Conservation (phyloP, 768 basidiomycete genomes). For the Russula abietina region DNA sequence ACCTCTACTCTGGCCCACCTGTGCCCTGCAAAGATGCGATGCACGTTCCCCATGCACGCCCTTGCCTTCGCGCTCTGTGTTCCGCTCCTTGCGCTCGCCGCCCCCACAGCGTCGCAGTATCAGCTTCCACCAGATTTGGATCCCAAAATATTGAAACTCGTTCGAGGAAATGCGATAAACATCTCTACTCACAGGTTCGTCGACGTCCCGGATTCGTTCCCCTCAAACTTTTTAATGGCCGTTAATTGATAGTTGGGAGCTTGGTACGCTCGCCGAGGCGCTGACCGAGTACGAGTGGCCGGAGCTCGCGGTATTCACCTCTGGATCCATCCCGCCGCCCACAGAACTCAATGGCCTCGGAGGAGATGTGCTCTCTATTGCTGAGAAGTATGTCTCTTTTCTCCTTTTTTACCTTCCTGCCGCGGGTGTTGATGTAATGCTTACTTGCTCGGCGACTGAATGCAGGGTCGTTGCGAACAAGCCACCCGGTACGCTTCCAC, state of each 20-base stretch:
- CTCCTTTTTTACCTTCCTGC: not conserved
- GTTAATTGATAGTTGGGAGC: slow-evolving; percentile 46
- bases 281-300: slow-evolving; percentile 48
- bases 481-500: slow-evolving; percentile 34
- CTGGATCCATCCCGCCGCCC: slow-evolving; percentile 40
- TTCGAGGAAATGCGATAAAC: slow-evolving; percentile 9
- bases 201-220: not conserved
- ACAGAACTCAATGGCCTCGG: slow-evolving; percentile 31
- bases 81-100: not conserved
- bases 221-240: not conserved
- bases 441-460: not conserved
- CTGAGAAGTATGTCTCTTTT: slow-evolving; percentile 32
- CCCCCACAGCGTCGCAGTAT: not conserved
- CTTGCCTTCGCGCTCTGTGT: not conserved
- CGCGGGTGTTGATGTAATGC: not conserved
- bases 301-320: slow-evolving; percentile 44
- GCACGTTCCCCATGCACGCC: not conserved
- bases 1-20: not conserved
- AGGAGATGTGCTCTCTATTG: slow-evolving; percentile 40
- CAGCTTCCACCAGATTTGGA: not conserved
- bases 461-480: slow-evolving; percentile 38
- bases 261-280: slow-evolving; percentile 52
- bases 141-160: not conserved
- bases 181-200: slow-evolving; percentile 18
- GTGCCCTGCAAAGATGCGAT: not conserved